Conservation (phyloP, 345 rosid species). For the Salix koriyanagi region DNA sequence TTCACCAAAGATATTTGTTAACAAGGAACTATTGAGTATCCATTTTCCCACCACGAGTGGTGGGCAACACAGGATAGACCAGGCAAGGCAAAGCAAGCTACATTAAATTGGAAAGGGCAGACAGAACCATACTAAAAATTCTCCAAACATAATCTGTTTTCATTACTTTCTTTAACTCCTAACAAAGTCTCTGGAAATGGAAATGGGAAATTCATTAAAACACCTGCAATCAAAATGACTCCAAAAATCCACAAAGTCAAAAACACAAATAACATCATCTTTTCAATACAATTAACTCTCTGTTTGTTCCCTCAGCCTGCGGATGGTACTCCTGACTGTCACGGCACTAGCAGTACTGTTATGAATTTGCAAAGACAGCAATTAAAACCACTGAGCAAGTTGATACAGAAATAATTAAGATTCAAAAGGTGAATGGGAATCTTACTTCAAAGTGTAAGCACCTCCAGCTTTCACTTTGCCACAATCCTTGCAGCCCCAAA, state of each 20-base stretch:
- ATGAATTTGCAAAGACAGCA: not conserved
- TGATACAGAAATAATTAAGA: not conserved
- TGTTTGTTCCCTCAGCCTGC: conserved; percentile 91
- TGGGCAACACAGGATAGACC: not conserved
- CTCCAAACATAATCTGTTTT: not conserved
- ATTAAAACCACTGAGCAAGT: not conserved
- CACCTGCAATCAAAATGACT: not conserved
- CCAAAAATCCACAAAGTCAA: not conserved
- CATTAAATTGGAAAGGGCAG: not conserved
- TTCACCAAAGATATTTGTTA: not conserved
- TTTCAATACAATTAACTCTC: conserved; percentile 50
- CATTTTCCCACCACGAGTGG: not conserved
- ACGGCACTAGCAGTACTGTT: conserved; percentile 83
- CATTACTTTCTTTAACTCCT: not conserved
- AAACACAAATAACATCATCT: not conserved
- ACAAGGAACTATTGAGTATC: not conserved
- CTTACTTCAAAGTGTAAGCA: conserved; percentile 91
- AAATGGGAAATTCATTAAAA: not conserved
- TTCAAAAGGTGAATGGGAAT: not conserved
- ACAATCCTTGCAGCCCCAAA: conserved; percentile 97
- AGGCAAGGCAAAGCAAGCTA: not conserved
- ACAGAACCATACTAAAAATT: not conserved
- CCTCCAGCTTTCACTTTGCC: conserved; percentile 96
- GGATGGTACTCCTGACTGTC: conserved; percentile 83
- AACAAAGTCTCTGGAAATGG: not conserved